Base-by-base conservation (phyloP, 805 yeast genomes). In the Candida gorgasii region DNA sequence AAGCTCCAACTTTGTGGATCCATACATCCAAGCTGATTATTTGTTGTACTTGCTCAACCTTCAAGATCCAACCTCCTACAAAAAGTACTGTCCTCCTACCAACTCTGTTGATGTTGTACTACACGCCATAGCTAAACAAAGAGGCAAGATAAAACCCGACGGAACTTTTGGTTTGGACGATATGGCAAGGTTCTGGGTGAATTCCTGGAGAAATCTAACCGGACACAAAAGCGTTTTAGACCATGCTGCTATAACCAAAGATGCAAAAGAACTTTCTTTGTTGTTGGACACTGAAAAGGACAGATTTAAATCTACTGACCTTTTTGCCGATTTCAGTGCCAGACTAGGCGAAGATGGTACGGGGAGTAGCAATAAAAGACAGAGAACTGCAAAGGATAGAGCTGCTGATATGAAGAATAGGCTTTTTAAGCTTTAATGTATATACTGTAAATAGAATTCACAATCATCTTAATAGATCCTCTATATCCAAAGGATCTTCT, bases 11-110 rank as follows among this genome's bases (percentile, higher is more conserved):
- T 68, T 77, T n/a, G 76, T 89, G 12, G 97, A 90, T 57, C 95
- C 96, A 0, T 80, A 85, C 3, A 76, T 88, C 23, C 86, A 84
- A 41, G 95, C 96, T 0, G 98, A 92, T 58, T 92, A 85, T 59
- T 63, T 92, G 26, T 68, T 92, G 20, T 93, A 72, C 54, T 64
- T 85, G 16, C 65, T 90, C 63, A 92, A 93, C 56, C 58, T 82
- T 13, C 84, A 79, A 47, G 78, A 76, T 44, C 68, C 73, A 2
- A 51, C 61, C 3, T 81, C 63, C 8, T 81, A 81, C 51, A 47
- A 52, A 1, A 69, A 73, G 39, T 82, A 71, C 52, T 59, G 65
- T 8, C 64, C 68, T 23, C 95, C 96, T 1, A 87, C 96, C 0
- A 89, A 89, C 58, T 77, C 82, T 48, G 69, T 89, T 2, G 72